Base-by-base conservation (phyloP, 1,139 yeast species). In the Casaregolazyma lundiana region DNA sequence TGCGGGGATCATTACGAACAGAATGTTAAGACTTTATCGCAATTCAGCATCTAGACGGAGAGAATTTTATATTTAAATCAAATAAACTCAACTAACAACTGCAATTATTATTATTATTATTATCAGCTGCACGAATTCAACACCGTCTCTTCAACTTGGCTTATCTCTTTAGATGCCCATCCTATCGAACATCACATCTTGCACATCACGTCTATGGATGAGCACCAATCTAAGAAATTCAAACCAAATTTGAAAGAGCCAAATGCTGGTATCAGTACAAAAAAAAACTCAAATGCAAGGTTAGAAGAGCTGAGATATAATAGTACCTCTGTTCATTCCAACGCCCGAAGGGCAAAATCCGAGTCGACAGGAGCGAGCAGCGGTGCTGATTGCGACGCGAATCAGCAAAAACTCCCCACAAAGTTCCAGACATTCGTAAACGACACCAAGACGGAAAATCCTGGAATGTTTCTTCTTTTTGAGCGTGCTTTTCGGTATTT, bases 401-500 rank as follows among this genome's bases (percentile, higher is more conserved):
- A 26, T 11, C 16, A 6, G n/a, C 32, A 26, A 26, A 17, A 19
- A 21, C 15, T 30, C 6, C 36, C 43, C 1, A 40, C 43, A 6
- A 40, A 40, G 32, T 32, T 40, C 16, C 43, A 40, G 18, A n/a
- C 43, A 7, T 16, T 40, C 7, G 43, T 40, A n/a, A 19, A 15
- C 19, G 81, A 78, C 3, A 67, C 92, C 44, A 88, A 88, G 57
- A 58, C 65, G 3, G 62, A 66, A 1, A 70, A 90, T 60, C 62
- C 64, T 42, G 95, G 87, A 52, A 84, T 86, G 41, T 57, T 92
- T 1, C 69, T 92, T 6, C 80, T 92, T 0, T 74, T 92, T 19
- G 94, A 92, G 61, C 94, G 86, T 6, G 98, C 98, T 0, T 92
- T 92, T 66, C 88, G 88, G 64, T 92, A 81, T 67, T 85, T 85